phyloP scores from a whole-genome alignment of 805 yeast genomes.

The Grigorovia yakushimaensis region DNA sequence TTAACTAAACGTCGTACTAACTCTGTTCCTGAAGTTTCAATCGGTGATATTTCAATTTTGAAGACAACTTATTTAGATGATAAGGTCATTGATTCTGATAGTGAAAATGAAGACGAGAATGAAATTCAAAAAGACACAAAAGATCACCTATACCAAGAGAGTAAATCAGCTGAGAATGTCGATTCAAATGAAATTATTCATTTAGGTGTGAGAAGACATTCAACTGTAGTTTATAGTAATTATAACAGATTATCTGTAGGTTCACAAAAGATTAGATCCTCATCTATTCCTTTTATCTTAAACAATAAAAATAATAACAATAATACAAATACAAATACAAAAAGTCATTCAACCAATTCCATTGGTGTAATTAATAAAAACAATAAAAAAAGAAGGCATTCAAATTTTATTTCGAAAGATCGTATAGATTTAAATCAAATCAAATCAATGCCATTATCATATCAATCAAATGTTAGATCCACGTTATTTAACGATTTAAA shows the following conservation, averaged over 20 bases:
- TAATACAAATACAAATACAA: not conserved
- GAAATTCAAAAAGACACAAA: not conserved
- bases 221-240: not conserved
- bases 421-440: not conserved
- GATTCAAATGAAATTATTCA: constrained; percentile 1
- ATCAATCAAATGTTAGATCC: constrained; percentile 23
- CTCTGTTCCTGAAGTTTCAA: not conserved
- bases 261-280: not conserved
- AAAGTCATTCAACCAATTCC: not conserved
- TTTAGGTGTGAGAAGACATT: not conserved
- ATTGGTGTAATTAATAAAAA: not conserved
- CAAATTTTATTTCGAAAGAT: not conserved
- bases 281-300: not conserved
- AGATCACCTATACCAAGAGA: not conserved
- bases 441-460: not conserved
- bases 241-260: not conserved
- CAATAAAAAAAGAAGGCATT: constrained; percentile 2
- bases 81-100: constrained; percentile 29
- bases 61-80: constrained; percentile 30
- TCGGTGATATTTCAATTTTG: constrained; percentile 4
- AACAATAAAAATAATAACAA: not conserved
- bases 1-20: not conserved
- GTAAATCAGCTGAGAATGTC: not conserved
- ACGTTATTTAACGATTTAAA: constrained; percentile 9
- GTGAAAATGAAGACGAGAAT: constrained; percentile 15